Evolutionary conservation across 768 basidiomycete species (phyloP).

Genomic region (Russula abietina): DNA sequence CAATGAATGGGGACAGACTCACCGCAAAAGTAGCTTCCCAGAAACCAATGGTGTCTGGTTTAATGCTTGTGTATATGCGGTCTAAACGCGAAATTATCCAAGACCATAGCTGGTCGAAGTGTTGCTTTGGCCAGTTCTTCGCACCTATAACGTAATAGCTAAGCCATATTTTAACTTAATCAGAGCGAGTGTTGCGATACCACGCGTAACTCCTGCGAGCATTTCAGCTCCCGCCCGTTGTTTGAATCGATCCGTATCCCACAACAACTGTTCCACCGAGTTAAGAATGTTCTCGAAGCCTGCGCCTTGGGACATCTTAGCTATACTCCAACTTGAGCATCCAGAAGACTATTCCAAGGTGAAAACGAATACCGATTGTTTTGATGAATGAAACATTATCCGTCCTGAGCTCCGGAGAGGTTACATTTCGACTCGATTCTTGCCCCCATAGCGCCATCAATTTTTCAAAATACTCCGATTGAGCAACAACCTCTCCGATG

Average conservation of each 20-base stretch:
- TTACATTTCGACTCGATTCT: conserved; percentile 59
- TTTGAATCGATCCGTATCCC: conserved; percentile 72
- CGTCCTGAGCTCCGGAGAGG: conserved; percentile 49
- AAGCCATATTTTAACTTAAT: background rate
- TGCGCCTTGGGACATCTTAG: conserved; percentile 56
- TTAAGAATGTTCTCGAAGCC: conserved; percentile 48
- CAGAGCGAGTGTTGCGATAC: conserved; percentile 34
- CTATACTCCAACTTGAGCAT: conserved; percentile 35
- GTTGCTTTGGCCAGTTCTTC: conserved; percentile 71
- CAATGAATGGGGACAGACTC: conserved; percentile 23
- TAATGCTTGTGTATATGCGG: conserved; percentile 64
- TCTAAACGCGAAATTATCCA: conserved; percentile 64
- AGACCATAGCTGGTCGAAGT: conserved; percentile 54
- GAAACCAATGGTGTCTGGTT: conserved; percentile 74
- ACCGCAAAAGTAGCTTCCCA: conserved; percentile 68
- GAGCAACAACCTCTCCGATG: conserved; percentile 43
- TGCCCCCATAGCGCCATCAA: conserved; percentile 69
- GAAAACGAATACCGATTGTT: conserved; percentile 39
- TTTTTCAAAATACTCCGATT: conserved; percentile 53
- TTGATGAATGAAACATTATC: conserved; percentile 47
- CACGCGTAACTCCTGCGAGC: conserved; percentile 67
- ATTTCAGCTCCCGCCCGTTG: conserved; percentile 77
- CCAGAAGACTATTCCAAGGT: background rate
- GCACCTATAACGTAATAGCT: conserved; percentile 44
- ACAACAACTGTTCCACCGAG: conserved; percentile 55